phyloP scores from a whole-genome alignment of 2,329 filamentous ascomycete species.

The Talaromyces albobiverticillius region DNA sequence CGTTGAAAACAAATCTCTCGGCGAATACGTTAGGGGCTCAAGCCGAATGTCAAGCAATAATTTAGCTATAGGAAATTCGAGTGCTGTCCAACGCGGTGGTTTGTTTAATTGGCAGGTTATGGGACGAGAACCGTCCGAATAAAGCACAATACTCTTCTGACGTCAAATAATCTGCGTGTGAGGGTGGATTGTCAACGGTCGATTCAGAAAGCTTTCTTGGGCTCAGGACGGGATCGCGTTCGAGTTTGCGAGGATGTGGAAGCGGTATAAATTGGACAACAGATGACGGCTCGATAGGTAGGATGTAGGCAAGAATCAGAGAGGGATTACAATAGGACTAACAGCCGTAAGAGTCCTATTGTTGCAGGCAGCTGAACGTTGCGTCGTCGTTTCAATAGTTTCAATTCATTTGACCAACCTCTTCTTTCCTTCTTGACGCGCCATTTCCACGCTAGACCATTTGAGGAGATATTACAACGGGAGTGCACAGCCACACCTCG shows the following conservation, averaged over 20 bases:
- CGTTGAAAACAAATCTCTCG: neutral
- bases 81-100: neutral
- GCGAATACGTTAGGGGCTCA: neutral
- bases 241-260: neutral
- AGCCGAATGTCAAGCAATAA: neutral
- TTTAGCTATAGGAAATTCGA: neutral
- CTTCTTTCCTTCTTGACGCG: no score
- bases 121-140: neutral
- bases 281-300: neutral
- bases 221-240: neutral
- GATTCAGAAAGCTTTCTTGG: neutral
- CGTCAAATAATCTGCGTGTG: neutral
- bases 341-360: no score
- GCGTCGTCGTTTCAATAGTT: no score
- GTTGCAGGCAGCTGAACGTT: no score
- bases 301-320: neutral
- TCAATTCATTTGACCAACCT: no score
- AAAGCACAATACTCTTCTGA: neutral
- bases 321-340: no score
- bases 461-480: slow-evolving; percentile 5
- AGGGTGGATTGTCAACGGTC: neutral
- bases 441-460: slow-evolving; percentile 2
- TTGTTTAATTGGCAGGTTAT: neutral
- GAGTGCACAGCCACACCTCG: slow-evolving; percentile 20
- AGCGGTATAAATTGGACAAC: neutral